Evolutionary conservation across 352 stramenopile species (phyloP).

Genomic region (Pythium pectinolyticum): DNA sequence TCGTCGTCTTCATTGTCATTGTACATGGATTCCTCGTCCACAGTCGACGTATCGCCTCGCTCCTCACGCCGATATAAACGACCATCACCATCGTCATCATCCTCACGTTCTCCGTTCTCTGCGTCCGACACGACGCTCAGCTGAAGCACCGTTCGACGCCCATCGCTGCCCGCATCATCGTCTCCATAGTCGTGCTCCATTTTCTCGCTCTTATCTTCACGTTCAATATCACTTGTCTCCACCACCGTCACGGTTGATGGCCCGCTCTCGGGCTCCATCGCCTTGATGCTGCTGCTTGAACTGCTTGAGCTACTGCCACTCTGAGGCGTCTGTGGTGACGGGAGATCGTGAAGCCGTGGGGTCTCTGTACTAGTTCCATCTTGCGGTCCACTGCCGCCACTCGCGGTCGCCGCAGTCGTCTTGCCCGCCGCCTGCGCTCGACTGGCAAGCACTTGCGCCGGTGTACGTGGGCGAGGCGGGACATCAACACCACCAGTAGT

Average conservation of each 20-base stretch:
- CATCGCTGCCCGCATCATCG: neutral
- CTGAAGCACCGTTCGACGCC: slow-evolving; percentile 11
- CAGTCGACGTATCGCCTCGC: slow-evolving; percentile 27
- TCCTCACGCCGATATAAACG: slow-evolving; percentile 12
- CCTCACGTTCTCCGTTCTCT: neutral
- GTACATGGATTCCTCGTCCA: slow-evolving; percentile 29
- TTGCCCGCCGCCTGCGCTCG: neutral
- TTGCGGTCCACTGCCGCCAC: too few species aligned
- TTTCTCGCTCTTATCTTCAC: neutral
- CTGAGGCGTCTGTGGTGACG: neutral
- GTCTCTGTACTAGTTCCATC: too few species aligned
- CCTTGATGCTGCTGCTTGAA: neutral
- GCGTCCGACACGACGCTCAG: slow-evolving; percentile 16
- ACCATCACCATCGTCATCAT: neutral
- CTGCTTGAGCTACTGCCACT: too few species aligned
- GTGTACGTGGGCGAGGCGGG: slow-evolving; percentile 14
- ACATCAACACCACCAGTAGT: neutral
- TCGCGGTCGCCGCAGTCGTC: neutral
- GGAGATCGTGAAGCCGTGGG: too few species aligned
- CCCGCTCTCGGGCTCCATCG: neutral
- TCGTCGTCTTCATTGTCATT: slow-evolving; percentile 21
- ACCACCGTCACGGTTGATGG: neutral
- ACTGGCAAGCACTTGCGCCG: slow-evolving; percentile 26
- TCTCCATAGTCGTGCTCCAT: neutral
- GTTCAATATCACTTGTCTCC: too few species aligned